These are phyloP conservation scores for Sporothrix pseudoabietina DNA, from an alignment of 2,329 filamentous ascomycete genomes.

Conservation along the genomic window DNA sequence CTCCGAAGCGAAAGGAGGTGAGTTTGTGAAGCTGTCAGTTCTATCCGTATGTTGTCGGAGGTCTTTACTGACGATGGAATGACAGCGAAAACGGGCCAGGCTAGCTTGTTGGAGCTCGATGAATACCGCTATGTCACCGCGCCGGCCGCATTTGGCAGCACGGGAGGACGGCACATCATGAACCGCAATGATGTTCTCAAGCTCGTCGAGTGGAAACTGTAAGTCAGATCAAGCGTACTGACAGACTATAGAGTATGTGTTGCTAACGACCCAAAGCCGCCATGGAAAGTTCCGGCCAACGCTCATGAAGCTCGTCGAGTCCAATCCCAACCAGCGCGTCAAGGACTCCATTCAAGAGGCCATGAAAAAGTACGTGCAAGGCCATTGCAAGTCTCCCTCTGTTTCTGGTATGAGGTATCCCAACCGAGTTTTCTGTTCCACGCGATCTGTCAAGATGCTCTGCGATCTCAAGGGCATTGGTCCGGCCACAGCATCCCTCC, in stretches of 20 bases:
- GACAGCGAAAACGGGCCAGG: conserved; percentile 53
- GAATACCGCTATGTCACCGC: conserved; percentile 60
- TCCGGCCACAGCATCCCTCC: conserved; percentile 74
- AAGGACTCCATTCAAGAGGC: conserved; percentile 55
- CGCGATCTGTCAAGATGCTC: conserved; percentile 56
- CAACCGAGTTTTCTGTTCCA: conserved; percentile 35
- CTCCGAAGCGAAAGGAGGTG: conserved; percentile 51
- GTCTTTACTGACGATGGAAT: conserved; percentile 24
- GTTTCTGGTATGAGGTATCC: not conserved
- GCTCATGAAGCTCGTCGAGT: conserved; percentile 61
- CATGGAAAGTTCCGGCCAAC: conserved; percentile 66
- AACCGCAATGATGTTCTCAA: conserved; percentile 59
- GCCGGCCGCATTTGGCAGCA: conserved; percentile 48
- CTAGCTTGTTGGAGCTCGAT: conserved; percentile 61
- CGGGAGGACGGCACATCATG: conserved; percentile 46
- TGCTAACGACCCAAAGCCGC: conserved; percentile 39
- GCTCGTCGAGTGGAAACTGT: conserved; percentile 74
- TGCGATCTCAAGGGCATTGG: conserved; percentile 71
- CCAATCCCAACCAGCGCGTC: conserved; percentile 56
- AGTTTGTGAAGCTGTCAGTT: conserved; percentile 11
- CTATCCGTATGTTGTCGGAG: not conserved
- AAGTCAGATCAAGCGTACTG: conserved; percentile 28
- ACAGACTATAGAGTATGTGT: not conserved
- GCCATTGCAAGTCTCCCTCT: not conserved
- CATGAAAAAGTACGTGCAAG: conserved; percentile 40